Evolutionary conservation across 108 stramenopile species (phyloP).

Genomic region (Pelagomonas calceolata): DNA sequence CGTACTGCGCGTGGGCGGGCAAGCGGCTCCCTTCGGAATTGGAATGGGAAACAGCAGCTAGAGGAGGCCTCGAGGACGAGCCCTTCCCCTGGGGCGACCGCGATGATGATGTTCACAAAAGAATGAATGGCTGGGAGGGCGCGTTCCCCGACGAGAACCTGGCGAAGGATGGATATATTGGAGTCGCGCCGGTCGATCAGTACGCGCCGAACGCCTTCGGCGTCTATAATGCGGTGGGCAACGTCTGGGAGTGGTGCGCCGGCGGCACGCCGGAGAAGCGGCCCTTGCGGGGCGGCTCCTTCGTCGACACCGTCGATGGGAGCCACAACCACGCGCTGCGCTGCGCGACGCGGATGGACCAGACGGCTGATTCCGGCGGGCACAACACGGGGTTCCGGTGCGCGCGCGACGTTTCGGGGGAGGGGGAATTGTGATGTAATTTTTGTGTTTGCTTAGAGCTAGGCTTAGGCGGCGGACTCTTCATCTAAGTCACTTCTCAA

Average conservation of each 20-base stretch:
- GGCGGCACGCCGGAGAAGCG: slow-evolving; percentile 73
- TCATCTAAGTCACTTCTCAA: no score
- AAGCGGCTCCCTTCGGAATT: slow-evolving; percentile 73
- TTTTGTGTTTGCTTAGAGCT: no score
- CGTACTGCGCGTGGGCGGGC: slow-evolving; percentile 81
- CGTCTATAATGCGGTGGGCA: slow-evolving; percentile 78
- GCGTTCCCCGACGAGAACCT: slow-evolving; percentile 63
- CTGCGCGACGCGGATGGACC: slow-evolving; percentile 15
- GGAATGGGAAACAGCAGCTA: slow-evolving; percentile 83
- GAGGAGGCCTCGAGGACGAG: slow-evolving; percentile 46
- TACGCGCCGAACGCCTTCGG: slow-evolving; percentile 71
- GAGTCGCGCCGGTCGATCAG: slow-evolving; percentile 61
- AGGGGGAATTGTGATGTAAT: no score
- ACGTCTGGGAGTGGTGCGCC: slow-evolving; percentile 86
- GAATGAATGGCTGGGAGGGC: slow-evolving; percentile 31
- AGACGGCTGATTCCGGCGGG: slow-evolving; percentile 19
- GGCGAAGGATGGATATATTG: slow-evolving; percentile 70
- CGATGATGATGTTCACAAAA: neutral
- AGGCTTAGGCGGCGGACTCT: no score
- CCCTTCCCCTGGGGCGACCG: slow-evolving; percentile 20
- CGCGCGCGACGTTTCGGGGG: no score
- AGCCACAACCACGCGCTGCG: slow-evolving; percentile 57
- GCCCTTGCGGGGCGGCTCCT: slow-evolving; percentile 72
- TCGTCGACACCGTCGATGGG: slow-evolving; percentile 71
- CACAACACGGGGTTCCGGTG: slow-evolving; percentile 25